phyloP scores from a whole-genome alignment of 192 early-diverging fungal genomes.

The Coemansia erecta region DNA sequence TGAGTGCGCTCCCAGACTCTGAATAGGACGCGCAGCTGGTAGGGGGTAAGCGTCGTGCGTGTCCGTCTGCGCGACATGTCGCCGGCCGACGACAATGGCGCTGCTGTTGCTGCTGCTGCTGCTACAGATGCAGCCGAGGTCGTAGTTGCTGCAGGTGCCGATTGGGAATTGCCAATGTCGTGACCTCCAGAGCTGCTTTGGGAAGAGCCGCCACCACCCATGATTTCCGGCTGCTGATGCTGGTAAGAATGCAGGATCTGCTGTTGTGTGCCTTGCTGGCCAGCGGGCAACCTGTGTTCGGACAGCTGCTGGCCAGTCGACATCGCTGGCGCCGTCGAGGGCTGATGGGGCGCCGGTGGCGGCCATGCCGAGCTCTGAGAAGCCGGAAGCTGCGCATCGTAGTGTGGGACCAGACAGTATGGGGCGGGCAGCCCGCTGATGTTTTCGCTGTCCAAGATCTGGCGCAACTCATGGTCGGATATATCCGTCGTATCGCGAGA shows the following conservation, averaged over 20 bases:
- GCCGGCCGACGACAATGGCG: constrained; percentile 13
- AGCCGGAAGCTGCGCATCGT: constrained; percentile 33
- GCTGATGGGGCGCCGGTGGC: not conserved
- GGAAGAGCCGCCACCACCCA: constrained; percentile 22
- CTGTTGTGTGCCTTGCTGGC: constrained; percentile 13
- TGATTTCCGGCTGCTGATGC: constrained; percentile 1
- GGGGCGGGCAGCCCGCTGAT: constrained; percentile 49
- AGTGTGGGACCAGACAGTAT: constrained; percentile 49
- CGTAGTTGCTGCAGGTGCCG: constrained; percentile 6
- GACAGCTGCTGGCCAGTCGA: not conserved
- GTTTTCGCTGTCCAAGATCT: constrained; percentile 54
- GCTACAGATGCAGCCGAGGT: constrained; percentile 5
- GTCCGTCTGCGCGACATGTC: constrained; percentile 47
- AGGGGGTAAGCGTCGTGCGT: constrained; percentile 59
- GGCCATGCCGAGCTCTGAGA: constrained; percentile 28
- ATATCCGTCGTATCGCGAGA: constrained; percentile 52
- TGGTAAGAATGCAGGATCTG: constrained; percentile 7
- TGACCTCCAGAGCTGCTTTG: constrained; percentile 24
- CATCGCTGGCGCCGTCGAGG: constrained; percentile 8
- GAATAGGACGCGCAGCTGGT: constrained; percentile 59
- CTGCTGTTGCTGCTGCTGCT: constrained; percentile 2
- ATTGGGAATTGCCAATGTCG: constrained; percentile 11
- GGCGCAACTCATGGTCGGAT: constrained; percentile 52
- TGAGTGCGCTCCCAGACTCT: constrained; percentile 64
- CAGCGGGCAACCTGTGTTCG: not conserved